A percentile compares a stretch with the other conserved stretches of the same genome.
These are phyloP conservation scores for Tanacetum coccineum DNA, from an alignment of 129 eudicot genomes.

Conservation along the genomic window DNA sequence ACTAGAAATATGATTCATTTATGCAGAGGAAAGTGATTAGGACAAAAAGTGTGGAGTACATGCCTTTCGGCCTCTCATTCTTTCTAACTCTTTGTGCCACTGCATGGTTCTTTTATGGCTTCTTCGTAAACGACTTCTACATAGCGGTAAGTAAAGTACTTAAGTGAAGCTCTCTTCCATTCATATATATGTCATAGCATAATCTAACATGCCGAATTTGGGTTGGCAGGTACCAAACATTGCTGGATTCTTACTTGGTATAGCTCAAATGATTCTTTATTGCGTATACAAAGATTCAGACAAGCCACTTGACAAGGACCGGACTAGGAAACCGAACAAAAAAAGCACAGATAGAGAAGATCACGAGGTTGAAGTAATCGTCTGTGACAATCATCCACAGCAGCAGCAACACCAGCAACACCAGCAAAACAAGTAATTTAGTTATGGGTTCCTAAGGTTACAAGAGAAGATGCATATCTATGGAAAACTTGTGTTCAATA, in stretches of 20 bases:
- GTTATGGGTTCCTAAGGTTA: slow-evolving; percentile 1
- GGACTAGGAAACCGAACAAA: slow-evolving; percentile 1
- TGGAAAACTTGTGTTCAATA: slow-evolving; percentile 9
- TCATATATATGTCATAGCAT: neutral
- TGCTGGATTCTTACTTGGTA: slow-evolving; percentile 57
- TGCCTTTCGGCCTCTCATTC: slow-evolving; percentile 65
- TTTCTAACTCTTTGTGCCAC: slow-evolving; percentile 59
- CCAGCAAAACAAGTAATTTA: slow-evolving; percentile 6
- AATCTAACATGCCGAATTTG: slow-evolving; percentile 1
- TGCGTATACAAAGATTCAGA: slow-evolving; percentile 46
- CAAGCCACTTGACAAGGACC: slow-evolving; percentile 15
- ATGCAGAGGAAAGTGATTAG: slow-evolving; percentile 58
- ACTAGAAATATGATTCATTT: neutral
- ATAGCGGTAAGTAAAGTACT: slow-evolving; percentile 47
- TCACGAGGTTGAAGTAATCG: slow-evolving; percentile 24
- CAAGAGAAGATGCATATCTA: slow-evolving; percentile 15
- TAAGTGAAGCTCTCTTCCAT: neutral
- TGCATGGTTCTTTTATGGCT: slow-evolving; percentile 79
- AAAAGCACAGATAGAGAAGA: neutral
- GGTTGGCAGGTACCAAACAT: slow-evolving; percentile 55
- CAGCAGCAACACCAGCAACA: neutral
- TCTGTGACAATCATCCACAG: neutral
- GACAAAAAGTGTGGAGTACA: slow-evolving; percentile 69
- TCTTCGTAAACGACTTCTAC: slow-evolving; percentile 47
- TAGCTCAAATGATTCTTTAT: slow-evolving; percentile 56